phyloP scores from a whole-genome alignment of 371 early-diverging fungal genomes.

The Mucor circinelloides region DNA sequence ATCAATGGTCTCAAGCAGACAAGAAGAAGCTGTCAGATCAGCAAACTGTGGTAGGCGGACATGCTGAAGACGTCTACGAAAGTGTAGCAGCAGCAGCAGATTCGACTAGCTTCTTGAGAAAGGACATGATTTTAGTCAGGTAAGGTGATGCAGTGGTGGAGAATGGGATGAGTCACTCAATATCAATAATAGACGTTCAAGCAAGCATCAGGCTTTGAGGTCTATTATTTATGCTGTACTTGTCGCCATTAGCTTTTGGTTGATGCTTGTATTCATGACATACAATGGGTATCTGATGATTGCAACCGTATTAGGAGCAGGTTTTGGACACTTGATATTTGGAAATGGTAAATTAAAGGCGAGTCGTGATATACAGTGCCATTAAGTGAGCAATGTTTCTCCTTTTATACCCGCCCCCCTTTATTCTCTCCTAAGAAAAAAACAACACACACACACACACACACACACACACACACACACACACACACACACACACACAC shows the following conservation, averaged over 20 bases:
- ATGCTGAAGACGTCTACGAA: neutral
- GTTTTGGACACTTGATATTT: slow-evolving; percentile 64
- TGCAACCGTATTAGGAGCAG: slow-evolving; percentile 65
- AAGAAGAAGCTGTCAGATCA: slow-evolving; percentile 25
- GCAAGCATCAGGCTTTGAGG: slow-evolving; percentile 48
- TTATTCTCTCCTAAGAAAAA: neutral
- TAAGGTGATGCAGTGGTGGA: neutral
- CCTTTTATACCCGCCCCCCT: neutral
- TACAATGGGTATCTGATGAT: slow-evolving; percentile 77
- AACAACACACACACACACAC: neutral
- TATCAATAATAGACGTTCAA: slow-evolving; percentile 30
- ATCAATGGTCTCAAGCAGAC: slow-evolving; percentile 35
- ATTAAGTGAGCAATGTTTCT: slow-evolving; percentile 8
- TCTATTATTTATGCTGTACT: slow-evolving; percentile 67
- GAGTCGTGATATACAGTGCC: slow-evolving; percentile 33
- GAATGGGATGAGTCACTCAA: neutral
- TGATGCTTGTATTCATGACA: slow-evolving; percentile 88
- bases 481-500: too few species aligned
- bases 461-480: neutral
- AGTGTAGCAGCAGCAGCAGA: neutral
- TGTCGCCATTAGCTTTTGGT: slow-evolving; percentile 72
- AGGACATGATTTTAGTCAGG: neutral
- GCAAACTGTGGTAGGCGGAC: neutral
- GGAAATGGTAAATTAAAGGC: slow-evolving; percentile 25
- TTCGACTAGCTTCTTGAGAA: neutral